Conservation (phyloP, 2,329 filamentous ascomycete genomes). For the Beauveria medogensis region DNA sequence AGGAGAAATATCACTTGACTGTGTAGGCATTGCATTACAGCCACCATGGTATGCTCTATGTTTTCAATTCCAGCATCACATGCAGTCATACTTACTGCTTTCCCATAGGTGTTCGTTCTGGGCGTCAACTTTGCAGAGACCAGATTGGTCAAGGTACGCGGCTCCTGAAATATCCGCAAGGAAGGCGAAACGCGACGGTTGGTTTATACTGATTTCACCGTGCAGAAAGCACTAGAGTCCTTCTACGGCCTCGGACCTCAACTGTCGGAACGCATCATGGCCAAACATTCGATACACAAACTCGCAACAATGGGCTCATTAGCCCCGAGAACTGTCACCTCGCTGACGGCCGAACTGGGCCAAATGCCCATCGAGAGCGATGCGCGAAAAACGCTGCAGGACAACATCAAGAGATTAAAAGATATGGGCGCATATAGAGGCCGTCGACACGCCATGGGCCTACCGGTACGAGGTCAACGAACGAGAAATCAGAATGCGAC, state of each 20-base stretch:
- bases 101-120: conserved; percentile 67
- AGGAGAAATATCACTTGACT: not conserved
- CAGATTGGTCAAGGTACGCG: conserved; percentile 72
- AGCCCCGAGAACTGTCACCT: conserved; percentile 66
- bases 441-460: conserved; percentile 80
- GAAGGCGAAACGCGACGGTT: not conserved
- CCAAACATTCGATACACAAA: conserved; percentile 82
- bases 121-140: conserved; percentile 79
- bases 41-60: conserved; percentile 13
- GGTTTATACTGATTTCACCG: not conserved
- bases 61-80: not conserved
- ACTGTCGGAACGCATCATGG: conserved; percentile 66
- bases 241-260: conserved; percentile 81
- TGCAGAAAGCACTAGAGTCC: conserved; percentile 62
- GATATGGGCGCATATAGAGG: conserved; percentile 90
- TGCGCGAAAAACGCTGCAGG: conserved; percentile 63
- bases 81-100: not conserved
- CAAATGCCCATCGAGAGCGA: conserved; percentile 94
- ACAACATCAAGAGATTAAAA: conserved; percentile 78
- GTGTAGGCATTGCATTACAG: not conserved
- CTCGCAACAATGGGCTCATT: conserved; percentile 70
- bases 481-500: conserved; percentile 67
- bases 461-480: conserved; percentile 85
- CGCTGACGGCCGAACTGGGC: conserved; percentile 76
- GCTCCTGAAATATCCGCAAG: not conserved